Percentiles rank a stretch among this genome's conserved stretches.
Conservation (phyloP, 2,329 filamentous ascomycete species). For the Metarhizium rileyi region DNA sequence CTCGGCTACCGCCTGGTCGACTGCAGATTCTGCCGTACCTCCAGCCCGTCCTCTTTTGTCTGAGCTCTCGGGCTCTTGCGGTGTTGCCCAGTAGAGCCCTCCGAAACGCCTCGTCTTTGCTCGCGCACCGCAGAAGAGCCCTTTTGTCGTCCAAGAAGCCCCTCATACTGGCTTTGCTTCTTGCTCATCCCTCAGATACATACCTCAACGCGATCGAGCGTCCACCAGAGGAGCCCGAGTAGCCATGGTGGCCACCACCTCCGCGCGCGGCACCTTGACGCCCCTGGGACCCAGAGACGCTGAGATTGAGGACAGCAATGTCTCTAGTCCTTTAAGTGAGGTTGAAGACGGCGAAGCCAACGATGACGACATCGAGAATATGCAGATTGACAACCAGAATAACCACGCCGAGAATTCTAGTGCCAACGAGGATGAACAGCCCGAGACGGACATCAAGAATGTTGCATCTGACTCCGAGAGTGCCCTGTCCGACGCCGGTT, state of each 20-base stretch:
- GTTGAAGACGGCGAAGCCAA: conserved; percentile 72
- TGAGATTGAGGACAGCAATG: conserved; percentile 55
- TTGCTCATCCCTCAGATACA: neutral
- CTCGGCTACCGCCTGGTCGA: neutral
- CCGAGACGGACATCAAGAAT: conserved; percentile 13
- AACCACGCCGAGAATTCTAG: conserved; percentile 21
- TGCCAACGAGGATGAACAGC: conserved; percentile 16
- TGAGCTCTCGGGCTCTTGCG: neutral
- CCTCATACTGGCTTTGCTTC: neutral
- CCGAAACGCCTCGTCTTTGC: neutral
- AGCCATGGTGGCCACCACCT: conserved; percentile 44
- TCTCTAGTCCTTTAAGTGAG: conserved; percentile 88
- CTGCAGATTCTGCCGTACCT: conserved; percentile 5
- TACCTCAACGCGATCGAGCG: conserved; percentile 8
- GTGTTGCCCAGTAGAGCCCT: neutral
- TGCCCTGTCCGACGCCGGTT: conserved; percentile 45
- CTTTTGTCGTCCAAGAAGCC: neutral
- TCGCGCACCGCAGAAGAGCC: neutral
- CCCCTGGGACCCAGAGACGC: conserved; percentile 26
- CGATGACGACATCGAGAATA: conserved; percentile 56
- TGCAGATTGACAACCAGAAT: conserved; percentile 32
- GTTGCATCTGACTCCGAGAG: conserved; percentile 38
- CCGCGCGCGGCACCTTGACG: conserved; percentile 39
- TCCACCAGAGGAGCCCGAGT: conserved; percentile 7
- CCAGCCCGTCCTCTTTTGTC: neutral